Percentiles rank a stretch among this genome's conserved stretches.
These are phyloP conservation scores for Trichosporon asahii DNA, from an alignment of 1,284 basidiomycete species.

Conservation along the genomic window DNA sequence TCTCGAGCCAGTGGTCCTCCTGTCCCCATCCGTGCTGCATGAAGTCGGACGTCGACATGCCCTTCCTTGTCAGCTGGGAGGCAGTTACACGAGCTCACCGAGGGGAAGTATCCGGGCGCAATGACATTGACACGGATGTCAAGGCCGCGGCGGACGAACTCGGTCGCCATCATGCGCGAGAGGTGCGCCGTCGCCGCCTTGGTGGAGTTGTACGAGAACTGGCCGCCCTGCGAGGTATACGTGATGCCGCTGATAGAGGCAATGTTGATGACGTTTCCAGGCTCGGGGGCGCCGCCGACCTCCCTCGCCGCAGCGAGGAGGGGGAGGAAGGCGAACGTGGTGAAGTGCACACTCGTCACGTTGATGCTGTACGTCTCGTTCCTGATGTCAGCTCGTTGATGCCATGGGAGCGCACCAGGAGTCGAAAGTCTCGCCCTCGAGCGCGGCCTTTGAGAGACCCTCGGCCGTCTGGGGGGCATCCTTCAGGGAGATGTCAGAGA, in stretches of 20 bases:
- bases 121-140: constrained; percentile 32
- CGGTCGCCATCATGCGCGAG: constrained; percentile 28
- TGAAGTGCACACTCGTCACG: constrained; percentile 47
- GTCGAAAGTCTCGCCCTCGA: constrained; percentile 43
- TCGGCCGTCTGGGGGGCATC: constrained; percentile 42
- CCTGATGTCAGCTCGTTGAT: background rate
- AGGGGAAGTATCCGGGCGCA: constrained; percentile 32
- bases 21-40: constrained; percentile 22
- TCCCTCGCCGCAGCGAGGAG: constrained; percentile 44
- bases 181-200: constrained; percentile 33
- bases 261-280: constrained; percentile 49
- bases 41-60: constrained; percentile 40
- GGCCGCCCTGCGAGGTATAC: constrained; percentile 15
- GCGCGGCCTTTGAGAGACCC: constrained; percentile 42
- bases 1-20: constrained; percentile 27
- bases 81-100: background rate
- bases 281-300: constrained; percentile 34
- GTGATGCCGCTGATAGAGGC: constrained; percentile 27
- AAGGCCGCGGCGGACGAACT: constrained; percentile 29
- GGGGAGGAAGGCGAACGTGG: constrained; percentile 49
- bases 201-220: constrained; percentile 18
- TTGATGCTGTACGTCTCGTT: constrained; percentile 43
- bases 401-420: constrained; percentile 31
- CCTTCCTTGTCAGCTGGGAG: constrained; percentile 21
- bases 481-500: constrained; percentile 32